Percentiles rank a stretch among this genome's conserved stretches.
These are phyloP conservation scores for Smallanthus sonchifolius DNA, from an alignment of 129 eudicot genomes.

Conservation along the genomic window DNA sequence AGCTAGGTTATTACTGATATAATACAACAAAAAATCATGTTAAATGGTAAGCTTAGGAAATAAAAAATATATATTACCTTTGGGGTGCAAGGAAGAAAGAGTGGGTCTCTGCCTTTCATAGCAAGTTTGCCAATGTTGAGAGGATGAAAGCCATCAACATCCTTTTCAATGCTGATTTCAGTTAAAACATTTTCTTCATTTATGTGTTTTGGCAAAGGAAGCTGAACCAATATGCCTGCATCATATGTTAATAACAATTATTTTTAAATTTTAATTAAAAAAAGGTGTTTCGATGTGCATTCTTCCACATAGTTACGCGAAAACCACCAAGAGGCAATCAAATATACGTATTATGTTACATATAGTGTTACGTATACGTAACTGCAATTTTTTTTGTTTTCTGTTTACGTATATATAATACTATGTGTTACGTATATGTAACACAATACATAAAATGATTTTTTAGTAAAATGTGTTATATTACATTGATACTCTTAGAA, in stretches of 20 bases:
- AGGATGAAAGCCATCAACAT: conserved; percentile 99
- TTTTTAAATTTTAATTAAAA: neutral
- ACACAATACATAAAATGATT: too few species aligned
- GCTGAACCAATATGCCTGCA: conserved; percentile 96
- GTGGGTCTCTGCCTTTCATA: conserved; percentile 98
- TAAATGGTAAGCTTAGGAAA: neutral
- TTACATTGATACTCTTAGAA: too few species aligned
- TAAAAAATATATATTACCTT: conserved; percentile 43
- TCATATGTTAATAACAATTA: neutral
- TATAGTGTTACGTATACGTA: too few species aligned
- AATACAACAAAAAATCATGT: neutral
- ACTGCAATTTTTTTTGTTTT: too few species aligned
- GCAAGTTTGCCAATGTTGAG: conserved; percentile 97
- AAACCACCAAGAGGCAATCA: too few species aligned
- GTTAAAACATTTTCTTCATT: conserved; percentile 75
- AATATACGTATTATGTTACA: too few species aligned
- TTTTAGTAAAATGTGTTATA: too few species aligned
- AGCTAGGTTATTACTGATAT: neutral
- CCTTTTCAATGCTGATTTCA: conserved; percentile 90
- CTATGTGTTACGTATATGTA: too few species aligned
- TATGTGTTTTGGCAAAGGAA: conserved; percentile 95
- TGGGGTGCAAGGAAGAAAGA: conserved; percentile 96
- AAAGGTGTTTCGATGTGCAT: neutral
- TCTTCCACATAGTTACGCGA: neutral
- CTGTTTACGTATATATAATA: too few species aligned